phyloP scores from a whole-genome alignment of 345 rosid species.

The Bretschneidera sinensis region DNA sequence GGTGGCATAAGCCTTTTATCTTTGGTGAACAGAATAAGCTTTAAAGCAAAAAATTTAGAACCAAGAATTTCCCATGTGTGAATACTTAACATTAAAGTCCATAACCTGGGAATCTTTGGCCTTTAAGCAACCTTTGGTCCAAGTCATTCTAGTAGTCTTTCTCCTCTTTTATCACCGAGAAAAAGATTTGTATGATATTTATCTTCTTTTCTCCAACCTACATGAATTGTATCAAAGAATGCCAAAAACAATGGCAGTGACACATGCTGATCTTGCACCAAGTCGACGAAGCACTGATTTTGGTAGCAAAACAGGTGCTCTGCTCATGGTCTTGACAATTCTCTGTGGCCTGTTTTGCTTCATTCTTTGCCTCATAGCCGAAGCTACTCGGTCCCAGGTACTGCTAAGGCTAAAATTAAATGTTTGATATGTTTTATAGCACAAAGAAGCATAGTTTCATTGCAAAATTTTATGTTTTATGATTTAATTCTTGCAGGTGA shows the following conservation, averaged over 20 bases:
- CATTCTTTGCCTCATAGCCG: conserved; percentile 77
- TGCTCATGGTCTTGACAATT: conserved; percentile 48
- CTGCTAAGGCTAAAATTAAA: not conserved
- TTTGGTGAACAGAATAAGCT: conserved; percentile 6
- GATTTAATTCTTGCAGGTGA: conserved; percentile 53
- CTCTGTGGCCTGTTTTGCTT: conserved; percentile 72
- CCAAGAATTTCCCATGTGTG: conserved; percentile 11
- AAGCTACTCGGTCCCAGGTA: conserved; percentile 90
- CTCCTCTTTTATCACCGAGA: conserved; percentile 4
- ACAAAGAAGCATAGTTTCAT: too few relatives aligned
- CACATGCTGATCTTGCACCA: conserved; percentile 83
- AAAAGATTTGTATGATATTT: conserved; percentile 8
- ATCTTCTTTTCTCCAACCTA: conserved; percentile 6
- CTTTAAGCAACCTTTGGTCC: conserved; percentile 86
- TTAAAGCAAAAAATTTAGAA: conserved; percentile 15
- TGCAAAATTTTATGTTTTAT: too few relatives aligned
- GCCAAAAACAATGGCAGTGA: conserved; percentile 55
- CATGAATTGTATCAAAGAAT: conserved; percentile 23
- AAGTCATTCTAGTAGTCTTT: conserved; percentile 61
- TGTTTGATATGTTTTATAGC: too few relatives aligned
- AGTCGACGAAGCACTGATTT: conserved; percentile 44
- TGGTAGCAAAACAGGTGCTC: conserved; percentile 62
- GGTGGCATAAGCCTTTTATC: not conserved
- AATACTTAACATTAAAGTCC: conserved; percentile 28
- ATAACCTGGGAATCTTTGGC: conserved; percentile 59